phyloP scores from a whole-genome alignment of 2,329 filamentous ascomycete species.

The Setomelanomma holmii region DNA sequence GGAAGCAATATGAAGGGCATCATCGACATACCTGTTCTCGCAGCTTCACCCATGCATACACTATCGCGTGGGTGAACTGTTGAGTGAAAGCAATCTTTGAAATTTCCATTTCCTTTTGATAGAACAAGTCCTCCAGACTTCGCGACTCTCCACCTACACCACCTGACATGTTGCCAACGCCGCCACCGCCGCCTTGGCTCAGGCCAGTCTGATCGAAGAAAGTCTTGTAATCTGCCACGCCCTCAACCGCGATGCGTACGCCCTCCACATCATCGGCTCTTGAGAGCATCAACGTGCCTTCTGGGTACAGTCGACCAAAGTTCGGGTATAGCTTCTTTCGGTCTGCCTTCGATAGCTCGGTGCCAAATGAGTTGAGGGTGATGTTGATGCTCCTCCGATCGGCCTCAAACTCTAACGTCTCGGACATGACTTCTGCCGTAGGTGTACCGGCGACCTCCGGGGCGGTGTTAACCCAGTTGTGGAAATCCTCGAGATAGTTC shows the following conservation, averaged over 20 bases:
- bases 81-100: slow-evolving; percentile 93
- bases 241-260: slow-evolving; percentile 91
- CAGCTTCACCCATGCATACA: slow-evolving; percentile 97
- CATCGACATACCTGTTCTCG: slow-evolving; percentile 87
- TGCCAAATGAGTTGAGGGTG: slow-evolving; percentile 97
- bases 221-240: slow-evolving; percentile 88
- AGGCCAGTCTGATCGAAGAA: slow-evolving; percentile 94
- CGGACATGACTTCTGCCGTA: slow-evolving; percentile 92
- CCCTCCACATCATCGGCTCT: slow-evolving; percentile 94
- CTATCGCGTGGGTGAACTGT: slow-evolving; percentile 93
- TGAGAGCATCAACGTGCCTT: slow-evolving; percentile 93
- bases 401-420: slow-evolving; percentile 95
- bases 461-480: slow-evolving; percentile 90
- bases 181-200: slow-evolving; percentile 74
- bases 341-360: slow-evolving; percentile 90
- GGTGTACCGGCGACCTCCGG: slow-evolving; percentile 86
- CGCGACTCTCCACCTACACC: slow-evolving; percentile 81
- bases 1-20: too few species aligned
- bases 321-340: slow-evolving; percentile 94
- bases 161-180: slow-evolving; percentile 84
- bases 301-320: slow-evolving; percentile 90
- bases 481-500: slow-evolving; percentile 98
- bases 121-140: slow-evolving; percentile 96
- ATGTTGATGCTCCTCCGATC: slow-evolving; percentile 98
- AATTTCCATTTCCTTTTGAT: slow-evolving; percentile 99